Conservation (phyloP, 2,329 filamentous ascomycete genomes). For the Calonectria pteridis region DNA sequence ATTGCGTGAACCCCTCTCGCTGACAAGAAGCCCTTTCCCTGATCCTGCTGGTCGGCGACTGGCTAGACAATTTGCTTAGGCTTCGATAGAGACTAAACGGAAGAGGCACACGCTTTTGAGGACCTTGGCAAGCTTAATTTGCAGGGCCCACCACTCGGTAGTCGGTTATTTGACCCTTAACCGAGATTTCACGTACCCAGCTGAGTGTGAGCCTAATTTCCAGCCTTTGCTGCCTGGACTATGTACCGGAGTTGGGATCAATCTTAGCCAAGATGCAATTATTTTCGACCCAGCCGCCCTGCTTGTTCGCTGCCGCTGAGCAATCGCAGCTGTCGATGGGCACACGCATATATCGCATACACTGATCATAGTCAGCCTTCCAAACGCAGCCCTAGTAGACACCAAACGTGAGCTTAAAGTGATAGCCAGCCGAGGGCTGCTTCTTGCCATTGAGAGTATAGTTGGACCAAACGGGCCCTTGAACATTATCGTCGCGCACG, state of each 20-base stretch:
- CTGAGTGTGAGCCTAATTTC: too few species aligned
- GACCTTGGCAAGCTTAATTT: too few species aligned
- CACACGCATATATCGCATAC: background rate
- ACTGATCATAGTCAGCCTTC: background rate
- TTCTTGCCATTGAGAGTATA: background rate
- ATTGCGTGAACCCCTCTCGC: too few species aligned
- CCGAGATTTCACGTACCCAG: too few species aligned
- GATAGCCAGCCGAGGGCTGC: background rate
- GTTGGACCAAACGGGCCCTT: background rate
- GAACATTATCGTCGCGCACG: background rate
- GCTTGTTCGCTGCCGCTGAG: background rate
- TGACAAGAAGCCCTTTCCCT: too few species aligned
- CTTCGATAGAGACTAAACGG: too few species aligned
- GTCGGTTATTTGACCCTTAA: too few species aligned
- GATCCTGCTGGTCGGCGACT: too few species aligned
- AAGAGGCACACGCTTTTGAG: too few species aligned
- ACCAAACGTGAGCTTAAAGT: background rate
- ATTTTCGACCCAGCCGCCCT: background rate
- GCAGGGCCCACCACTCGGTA: too few species aligned
- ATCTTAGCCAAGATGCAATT: background rate
- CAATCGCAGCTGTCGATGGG: background rate
- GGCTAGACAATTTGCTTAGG: too few species aligned
- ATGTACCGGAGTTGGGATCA: background rate
- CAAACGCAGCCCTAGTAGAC: background rate
- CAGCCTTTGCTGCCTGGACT: too few species aligned